Percentiles rank a stretch among this genome's conserved stretches.
These are phyloP conservation scores for Fonsecaea multimorphosa DNA, from an alignment of 2,329 filamentous ascomycete genomes.

Conservation along the genomic window DNA sequence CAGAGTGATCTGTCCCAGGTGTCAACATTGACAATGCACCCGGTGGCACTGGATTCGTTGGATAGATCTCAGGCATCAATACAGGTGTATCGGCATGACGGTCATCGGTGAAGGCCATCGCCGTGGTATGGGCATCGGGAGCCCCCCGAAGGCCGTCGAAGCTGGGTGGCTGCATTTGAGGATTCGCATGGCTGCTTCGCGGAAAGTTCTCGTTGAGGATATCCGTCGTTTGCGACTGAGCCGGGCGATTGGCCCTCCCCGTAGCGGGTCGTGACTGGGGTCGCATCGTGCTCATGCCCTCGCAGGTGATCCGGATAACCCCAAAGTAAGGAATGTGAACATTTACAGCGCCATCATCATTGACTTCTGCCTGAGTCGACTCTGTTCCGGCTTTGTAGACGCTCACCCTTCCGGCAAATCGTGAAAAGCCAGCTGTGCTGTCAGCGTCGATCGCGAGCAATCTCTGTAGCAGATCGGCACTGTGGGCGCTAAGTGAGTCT, in stretches of 20 bases:
- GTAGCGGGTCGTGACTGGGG: neutral
- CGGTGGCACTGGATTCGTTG: neutral
- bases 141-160: neutral
- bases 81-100: no score
- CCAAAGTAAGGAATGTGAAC: constrained; percentile 56
- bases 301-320: constrained; percentile 46
- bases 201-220: neutral
- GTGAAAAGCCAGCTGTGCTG: no score
- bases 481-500: constrained; percentile 44
- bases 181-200: neutral
- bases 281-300: neutral
- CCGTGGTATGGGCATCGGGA: neutral
- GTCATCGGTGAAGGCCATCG: no score
- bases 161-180: neutral
- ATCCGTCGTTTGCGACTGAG: neutral
- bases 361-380: neutral
- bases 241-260: no score
- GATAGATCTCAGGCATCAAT: no score
- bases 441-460: constrained; percentile 50
- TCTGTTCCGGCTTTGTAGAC: no score
- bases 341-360: constrained; percentile 38
- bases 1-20: no score
- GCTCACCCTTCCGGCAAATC: no score
- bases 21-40: no score
- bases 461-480: constrained; percentile 43